These are phyloP conservation scores for Phytophthora brassicae DNA, from an alignment of 352 stramenopile species.

Conservation along the genomic window DNA sequence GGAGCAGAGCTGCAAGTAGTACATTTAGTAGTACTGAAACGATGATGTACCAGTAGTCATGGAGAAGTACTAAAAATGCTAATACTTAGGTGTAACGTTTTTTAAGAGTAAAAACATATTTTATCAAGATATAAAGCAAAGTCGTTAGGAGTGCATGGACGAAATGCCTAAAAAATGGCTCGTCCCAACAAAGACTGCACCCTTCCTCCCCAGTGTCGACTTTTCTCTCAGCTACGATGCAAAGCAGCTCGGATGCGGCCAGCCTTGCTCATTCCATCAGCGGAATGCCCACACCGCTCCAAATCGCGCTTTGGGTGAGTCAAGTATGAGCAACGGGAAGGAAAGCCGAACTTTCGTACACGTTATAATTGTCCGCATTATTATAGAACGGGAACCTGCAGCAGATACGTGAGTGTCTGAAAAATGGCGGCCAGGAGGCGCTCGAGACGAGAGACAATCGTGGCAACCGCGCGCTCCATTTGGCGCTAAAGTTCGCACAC, in stretches of 20 bases:
- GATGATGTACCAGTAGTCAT: too few relatives aligned
- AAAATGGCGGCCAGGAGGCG: constrained; percentile 21
- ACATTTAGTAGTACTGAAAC: too few relatives aligned
- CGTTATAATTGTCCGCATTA: neutral
- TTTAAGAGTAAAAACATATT: too few relatives aligned
- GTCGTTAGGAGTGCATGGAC: too few relatives aligned
- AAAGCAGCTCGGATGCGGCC: constrained; percentile 4
- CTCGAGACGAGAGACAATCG: constrained; percentile 54
- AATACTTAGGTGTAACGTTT: too few relatives aligned
- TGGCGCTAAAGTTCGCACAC: constrained; percentile 72
- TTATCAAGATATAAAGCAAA: too few relatives aligned
- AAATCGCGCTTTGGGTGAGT: constrained; percentile 67
- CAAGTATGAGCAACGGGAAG: too few relatives aligned
- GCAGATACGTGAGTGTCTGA: constrained; percentile 48
- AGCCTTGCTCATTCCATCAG: neutral
- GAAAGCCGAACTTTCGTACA: too few relatives aligned
- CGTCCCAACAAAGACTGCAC: constrained; percentile 24
- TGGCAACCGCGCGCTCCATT: constrained; percentile 64
- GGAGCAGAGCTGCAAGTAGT: too few relatives aligned
- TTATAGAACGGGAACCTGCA: constrained; percentile 57
- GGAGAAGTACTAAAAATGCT: too few relatives aligned
- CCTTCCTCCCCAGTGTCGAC: neutral
- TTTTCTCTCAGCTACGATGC: constrained; percentile 19
- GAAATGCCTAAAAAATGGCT: too few relatives aligned
- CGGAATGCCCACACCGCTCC: constrained; percentile 39